Conservation (phyloP, 2,329 filamentous ascomycete genomes). For the Fusarium nematophilum region DNA sequence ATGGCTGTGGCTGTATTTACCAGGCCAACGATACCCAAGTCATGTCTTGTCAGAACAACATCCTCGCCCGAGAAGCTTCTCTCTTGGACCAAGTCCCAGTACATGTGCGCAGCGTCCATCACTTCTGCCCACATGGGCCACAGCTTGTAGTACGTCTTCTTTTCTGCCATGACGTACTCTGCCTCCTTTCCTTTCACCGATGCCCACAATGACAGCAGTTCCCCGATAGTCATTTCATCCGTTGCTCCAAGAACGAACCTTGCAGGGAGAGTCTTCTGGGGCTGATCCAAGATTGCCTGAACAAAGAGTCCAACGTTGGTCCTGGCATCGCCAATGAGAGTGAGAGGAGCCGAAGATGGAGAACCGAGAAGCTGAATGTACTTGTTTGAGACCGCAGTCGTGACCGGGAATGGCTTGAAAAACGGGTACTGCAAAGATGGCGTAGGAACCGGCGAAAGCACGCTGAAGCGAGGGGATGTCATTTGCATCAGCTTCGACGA, state of each 20-base stretch:
- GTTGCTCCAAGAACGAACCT: conserved; percentile 45
- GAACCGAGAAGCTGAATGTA: conserved; percentile 47
- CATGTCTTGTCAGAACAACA: conserved; percentile 35
- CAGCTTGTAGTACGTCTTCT: conserved; percentile 44
- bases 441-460: conserved; percentile 50
- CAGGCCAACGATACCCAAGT: conserved; percentile 40
- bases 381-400: conserved; percentile 17
- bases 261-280: conserved; percentile 42
- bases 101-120: conserved; percentile 44
- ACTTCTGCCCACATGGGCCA: conserved; percentile 47
- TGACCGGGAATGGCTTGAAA: conserved; percentile 20
- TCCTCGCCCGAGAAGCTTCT: conserved; percentile 40
- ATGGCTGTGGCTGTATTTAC: conserved; percentile 21
- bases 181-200: conserved; percentile 39
- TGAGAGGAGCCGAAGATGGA: conserved; percentile 42
- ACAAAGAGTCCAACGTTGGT: conserved; percentile 50
- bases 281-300: conserved; percentile 46
- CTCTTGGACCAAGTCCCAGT: conserved; percentile 41
- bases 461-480: conserved; percentile 45
- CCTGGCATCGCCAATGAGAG: conserved; percentile 45
- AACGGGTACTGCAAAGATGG: conserved; percentile 44
- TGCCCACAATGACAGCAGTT: conserved; percentile 48
- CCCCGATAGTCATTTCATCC: conserved; percentile 40
- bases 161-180: conserved; percentile 40
- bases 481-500: conserved; percentile 47